phyloP scores from a whole-genome alignment of 257 asterid species.

The Perilla frutescens region DNA sequence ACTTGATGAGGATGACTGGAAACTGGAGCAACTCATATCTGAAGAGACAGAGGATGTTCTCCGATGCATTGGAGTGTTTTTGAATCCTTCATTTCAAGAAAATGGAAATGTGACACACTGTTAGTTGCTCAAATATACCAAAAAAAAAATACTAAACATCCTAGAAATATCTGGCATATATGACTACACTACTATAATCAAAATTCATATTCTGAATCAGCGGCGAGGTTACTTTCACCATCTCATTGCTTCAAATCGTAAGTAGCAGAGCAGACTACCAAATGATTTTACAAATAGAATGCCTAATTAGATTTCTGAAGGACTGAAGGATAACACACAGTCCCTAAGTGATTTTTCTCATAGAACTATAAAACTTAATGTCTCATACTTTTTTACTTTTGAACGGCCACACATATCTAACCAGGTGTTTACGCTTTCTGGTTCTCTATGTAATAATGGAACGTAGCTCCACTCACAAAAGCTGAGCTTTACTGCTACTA shows the following conservation, averaged over 20 bases:
- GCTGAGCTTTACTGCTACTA: not conserved
- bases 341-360: not conserved
- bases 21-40: slow-evolving; percentile 74
- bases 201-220: not conserved
- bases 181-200: not conserved
- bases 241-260: slow-evolving; percentile 19
- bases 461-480: too few species aligned
- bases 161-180: not conserved
- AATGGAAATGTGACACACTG: not conserved
- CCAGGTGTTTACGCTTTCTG: not conserved
- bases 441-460: not conserved
- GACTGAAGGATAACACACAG: not conserved
- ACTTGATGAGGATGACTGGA: slow-evolving; percentile 57
- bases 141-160: not conserved
- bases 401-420: not conserved
- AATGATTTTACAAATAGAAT: not conserved
- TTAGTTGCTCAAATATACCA: slow-evolving; percentile 25
- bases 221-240: not conserved
- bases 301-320: not conserved
- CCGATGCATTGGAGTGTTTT: slow-evolving; percentile 56
- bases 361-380: not conserved
- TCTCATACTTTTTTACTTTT: slow-evolving; percentile 1
- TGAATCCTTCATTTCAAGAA: slow-evolving; percentile 46
- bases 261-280: slow-evolving; percentile 8
- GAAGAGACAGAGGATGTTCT: slow-evolving; percentile 73